A percentile compares a stretch with the other conserved stretches of the same genome.
These are phyloP conservation scores for Citrus hindsii DNA, from an alignment of 345 rosid species.

Conservation along the genomic window DNA sequence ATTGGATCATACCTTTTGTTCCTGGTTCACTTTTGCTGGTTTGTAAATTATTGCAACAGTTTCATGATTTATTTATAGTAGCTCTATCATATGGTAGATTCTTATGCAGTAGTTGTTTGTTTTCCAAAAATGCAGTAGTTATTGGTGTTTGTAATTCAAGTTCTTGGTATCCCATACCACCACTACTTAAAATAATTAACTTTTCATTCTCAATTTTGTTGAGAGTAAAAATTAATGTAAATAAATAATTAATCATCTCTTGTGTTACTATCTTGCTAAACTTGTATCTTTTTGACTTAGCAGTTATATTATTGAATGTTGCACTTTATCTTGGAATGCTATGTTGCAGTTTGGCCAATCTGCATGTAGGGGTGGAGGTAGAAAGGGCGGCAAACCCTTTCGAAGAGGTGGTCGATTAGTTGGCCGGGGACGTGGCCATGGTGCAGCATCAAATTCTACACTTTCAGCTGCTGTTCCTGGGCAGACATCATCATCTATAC, in stretches of 20 bases:
- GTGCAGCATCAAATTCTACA: slow-evolving; percentile 10
- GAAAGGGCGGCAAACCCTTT: slow-evolving; percentile 26
- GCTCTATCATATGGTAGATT: not conserved
- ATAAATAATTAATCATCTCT: not conserved
- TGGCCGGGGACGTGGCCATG: slow-evolving; percentile 22
- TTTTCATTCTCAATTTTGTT: not conserved
- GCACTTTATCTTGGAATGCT: slow-evolving; percentile 14
- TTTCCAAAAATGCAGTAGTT: not conserved
- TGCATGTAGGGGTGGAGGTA: slow-evolving; percentile 24
- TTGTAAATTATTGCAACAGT: not conserved
- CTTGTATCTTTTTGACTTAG: not conserved
- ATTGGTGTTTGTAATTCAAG: not conserved
- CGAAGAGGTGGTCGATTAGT: slow-evolving; percentile 21
- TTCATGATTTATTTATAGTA: not conserved
- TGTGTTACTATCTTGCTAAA: not conserved
- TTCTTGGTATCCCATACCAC: not conserved
- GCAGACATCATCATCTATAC: slow-evolving; percentile 3
- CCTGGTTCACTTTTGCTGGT: not conserved
- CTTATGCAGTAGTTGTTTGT: too few relatives aligned
- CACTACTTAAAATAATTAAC: not conserved
- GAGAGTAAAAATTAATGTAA: not conserved
- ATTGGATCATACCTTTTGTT: not conserved
- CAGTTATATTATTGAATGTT: slow-evolving; percentile 7
- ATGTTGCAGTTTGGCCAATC: slow-evolving; percentile 29
- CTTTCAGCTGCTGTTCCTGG: slow-evolving; percentile 17